phyloP scores from a whole-genome alignment of 805 yeast species.

The Candida xiaguanensis region DNA sequence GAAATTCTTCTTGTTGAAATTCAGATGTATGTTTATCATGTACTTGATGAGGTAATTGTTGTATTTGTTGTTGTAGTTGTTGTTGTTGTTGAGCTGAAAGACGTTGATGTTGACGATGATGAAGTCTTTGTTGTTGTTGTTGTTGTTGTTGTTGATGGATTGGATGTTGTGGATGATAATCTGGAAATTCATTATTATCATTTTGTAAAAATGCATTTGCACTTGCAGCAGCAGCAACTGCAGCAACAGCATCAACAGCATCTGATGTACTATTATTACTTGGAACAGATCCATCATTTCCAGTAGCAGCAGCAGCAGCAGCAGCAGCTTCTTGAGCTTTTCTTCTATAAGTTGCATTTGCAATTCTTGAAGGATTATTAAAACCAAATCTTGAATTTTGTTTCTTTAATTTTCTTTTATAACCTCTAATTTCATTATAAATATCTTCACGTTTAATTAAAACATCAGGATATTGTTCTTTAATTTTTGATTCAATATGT shows the following conservation, averaged over 20 bases:
- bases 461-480: conserved; percentile 50
- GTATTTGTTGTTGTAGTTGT: conserved; percentile 19
- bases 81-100: conserved; percentile 18
- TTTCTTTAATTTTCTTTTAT: conserved; percentile 47
- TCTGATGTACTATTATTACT: not conserved
- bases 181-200: conserved; percentile 15
- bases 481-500: conserved; percentile 49
- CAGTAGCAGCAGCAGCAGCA: conserved; percentile 8
- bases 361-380: conserved; percentile 8
- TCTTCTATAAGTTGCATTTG: conserved; percentile 9
- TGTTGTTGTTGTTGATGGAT: conserved; percentile 10
- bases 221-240: conserved; percentile 13
- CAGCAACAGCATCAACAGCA: conserved; percentile 10
- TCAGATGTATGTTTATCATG: conserved; percentile 17
- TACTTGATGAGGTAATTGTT: conserved; percentile 11
- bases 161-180: conserved; percentile 9
- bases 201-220: conserved; percentile 24
- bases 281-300: too few relatives aligned
- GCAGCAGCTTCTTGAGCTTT: conserved; percentile 6
- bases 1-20: conserved; percentile 17
- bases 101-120: conserved; percentile 14
- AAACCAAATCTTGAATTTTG: conserved; percentile 23
- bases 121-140: conserved; percentile 11
- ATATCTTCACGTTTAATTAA: conserved; percentile 56
- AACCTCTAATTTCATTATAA: conserved; percentile 54